Percentiles rank a stretch among this genome's conserved stretches.
Evolutionary conservation across 140 eudicot species (phyloP).

Genomic region (Erigeron philadelphicus): DNA sequence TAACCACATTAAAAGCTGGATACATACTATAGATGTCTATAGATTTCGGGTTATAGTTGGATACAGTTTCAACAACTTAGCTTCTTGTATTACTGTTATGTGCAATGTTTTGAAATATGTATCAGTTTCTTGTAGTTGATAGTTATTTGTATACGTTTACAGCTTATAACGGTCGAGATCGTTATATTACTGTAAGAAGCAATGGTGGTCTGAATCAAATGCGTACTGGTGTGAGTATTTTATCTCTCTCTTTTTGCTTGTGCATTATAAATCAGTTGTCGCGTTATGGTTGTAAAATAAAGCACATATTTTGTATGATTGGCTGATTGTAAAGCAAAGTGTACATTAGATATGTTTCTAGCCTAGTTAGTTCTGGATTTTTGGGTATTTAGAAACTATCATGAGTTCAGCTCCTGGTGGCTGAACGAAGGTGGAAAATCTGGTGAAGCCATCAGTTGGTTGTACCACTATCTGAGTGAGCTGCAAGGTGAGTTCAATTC

Average conservation of each 20-base stretch:
- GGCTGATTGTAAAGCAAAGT: neutral
- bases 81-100: neutral
- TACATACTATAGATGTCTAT: too few relatives aligned
- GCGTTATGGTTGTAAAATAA: conserved; percentile 9
- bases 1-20: too few relatives aligned
- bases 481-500: too few relatives aligned
- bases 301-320: neutral
- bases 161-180: conserved; percentile 52
- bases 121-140: neutral
- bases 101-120: neutral
- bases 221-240: conserved; percentile 82
- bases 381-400: too few relatives aligned
- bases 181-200: conserved; percentile 70
- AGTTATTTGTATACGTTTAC: conserved; percentile 20
- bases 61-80: neutral
- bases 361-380: too few relatives aligned
- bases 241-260: neutral
- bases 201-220: conserved; percentile 96
- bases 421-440: too few relatives aligned
- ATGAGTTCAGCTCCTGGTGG: too few relatives aligned
- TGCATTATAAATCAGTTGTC: neutral
- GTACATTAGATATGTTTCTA: neutral
- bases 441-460: too few relatives aligned
- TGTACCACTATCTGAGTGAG: too few relatives aligned
- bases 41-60: too few relatives aligned